These are phyloP conservation scores for Lactuca sativa DNA, from an alignment of 129 eudicot genomes.

Conservation along the genomic window DNA sequence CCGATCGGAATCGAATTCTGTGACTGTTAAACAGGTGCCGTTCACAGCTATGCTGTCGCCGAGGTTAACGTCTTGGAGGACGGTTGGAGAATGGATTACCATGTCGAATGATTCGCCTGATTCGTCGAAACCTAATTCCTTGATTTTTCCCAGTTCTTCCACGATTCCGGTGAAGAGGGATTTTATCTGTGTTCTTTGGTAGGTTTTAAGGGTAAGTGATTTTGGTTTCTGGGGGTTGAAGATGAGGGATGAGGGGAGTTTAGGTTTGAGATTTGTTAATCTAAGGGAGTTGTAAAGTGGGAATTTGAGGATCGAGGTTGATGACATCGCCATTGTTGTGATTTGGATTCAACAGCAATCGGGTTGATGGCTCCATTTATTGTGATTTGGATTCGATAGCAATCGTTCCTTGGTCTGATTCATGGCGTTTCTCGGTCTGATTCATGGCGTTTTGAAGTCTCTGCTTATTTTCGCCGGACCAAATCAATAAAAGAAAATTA, in stretches of 20 bases:
- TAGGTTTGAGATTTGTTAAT: constrained; percentile 32
- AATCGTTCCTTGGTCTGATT: no score
- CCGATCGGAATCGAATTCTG: constrained; percentile 47
- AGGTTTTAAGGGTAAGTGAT: constrained; percentile 11
- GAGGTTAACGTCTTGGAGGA: constrained; percentile 63
- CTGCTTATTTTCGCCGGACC: no score
- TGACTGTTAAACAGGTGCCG: constrained; percentile 82
- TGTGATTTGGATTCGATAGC: no score
- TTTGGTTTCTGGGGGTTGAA: constrained; percentile 27
- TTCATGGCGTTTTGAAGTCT: no score
- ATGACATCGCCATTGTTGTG: neutral
- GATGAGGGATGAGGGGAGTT: constrained; percentile 20
- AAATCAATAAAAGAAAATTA: no score
- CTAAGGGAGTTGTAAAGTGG: constrained; percentile 28
- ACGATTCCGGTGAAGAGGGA: constrained; percentile 88
- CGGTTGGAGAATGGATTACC: constrained; percentile 50
- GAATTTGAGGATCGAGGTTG: constrained; percentile 28
- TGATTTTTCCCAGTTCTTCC: constrained; percentile 77
- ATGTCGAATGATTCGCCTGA: constrained; percentile 55
- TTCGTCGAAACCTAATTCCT: constrained; percentile 49
- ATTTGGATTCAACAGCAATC: no score
- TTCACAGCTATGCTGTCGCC: constrained; percentile 92
- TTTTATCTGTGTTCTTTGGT: constrained; percentile 28
- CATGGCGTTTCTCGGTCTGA: no score
- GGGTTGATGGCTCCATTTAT: no score